A percentile compares a stretch with the other conserved stretches of the same genome.
These are phyloP conservation scores for Scheffersomyces lignosus DNA, from an alignment of 805 yeast species.

Conservation along the genomic window DNA sequence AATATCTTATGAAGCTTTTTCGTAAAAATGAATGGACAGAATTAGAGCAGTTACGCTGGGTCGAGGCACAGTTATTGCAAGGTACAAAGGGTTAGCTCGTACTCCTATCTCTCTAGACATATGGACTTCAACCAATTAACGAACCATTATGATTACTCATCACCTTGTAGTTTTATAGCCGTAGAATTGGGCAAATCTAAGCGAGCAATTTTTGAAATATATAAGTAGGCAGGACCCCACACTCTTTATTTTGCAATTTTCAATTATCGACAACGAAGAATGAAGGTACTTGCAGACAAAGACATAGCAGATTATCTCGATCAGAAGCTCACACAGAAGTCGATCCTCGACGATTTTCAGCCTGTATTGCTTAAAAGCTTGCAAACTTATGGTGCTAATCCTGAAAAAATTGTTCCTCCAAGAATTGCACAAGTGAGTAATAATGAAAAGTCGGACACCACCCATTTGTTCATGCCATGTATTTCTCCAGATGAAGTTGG, in stretches of 20 bases:
- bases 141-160: too few relatives aligned
- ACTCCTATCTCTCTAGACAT: too few relatives aligned
- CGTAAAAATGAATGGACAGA: conserved; percentile 6
- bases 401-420: conserved; percentile 49
- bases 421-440: conserved; percentile 47
- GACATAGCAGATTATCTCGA: conserved; percentile 28
- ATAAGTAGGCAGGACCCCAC: too few relatives aligned
- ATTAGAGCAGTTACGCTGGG: conserved; percentile 3
- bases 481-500: conserved; percentile 53
- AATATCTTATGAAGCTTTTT: neutral
- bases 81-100: neutral
- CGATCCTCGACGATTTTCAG: conserved; percentile 34
- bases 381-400: conserved; percentile 40
- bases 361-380: conserved; percentile 37
- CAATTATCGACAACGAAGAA: too few relatives aligned
- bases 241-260: too few relatives aligned
- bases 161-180: too few relatives aligned
- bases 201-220: too few relatives aligned
- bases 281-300: conserved; percentile 34
- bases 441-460: conserved; percentile 33
- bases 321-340: conserved; percentile 18
- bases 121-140: too few relatives aligned
- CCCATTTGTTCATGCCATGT: conserved; percentile 69
- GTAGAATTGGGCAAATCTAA: too few relatives aligned
- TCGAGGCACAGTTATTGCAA: neutral